Evolutionary conservation across 441 rosid genomes (phyloP).

Genomic region (Metrosideros polymorpha): DNA sequence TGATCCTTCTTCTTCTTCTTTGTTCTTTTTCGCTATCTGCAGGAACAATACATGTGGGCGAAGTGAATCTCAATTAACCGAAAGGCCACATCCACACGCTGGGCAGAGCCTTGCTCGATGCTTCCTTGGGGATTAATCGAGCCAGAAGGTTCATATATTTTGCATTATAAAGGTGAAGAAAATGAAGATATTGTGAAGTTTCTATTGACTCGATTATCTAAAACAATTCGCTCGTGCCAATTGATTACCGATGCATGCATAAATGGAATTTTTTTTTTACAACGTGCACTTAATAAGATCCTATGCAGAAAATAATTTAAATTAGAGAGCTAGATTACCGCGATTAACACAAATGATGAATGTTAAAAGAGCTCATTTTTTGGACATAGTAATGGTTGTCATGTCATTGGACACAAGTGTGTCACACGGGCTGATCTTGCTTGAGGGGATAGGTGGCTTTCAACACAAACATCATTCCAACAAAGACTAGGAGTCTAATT

Average conservation of each 20-base stretch:
- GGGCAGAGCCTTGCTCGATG: neutral
- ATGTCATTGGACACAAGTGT: neutral
- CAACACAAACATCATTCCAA: slow-evolving; percentile 9
- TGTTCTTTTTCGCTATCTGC: neutral
- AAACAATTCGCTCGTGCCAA: neutral
- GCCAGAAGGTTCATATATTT: neutral
- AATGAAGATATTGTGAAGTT: neutral
- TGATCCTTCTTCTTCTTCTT: neutral
- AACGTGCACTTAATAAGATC: neutral
- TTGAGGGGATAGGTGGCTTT: neutral
- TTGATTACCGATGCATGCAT: neutral
- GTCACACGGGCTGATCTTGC: neutral
- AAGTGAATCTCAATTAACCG: neutral
- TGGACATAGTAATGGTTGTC: neutral
- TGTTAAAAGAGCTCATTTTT: neutral
- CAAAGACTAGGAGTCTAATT: slow-evolving; percentile 14
- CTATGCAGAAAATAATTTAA: neutral
- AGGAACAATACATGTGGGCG: neutral
- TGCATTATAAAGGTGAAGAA: neutral
- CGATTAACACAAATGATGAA: neutral
- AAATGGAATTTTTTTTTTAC: neutral
- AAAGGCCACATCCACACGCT: neutral
- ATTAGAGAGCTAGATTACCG: neutral
- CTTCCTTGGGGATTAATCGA: neutral
- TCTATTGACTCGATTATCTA: neutral